Conservation (phyloP, 345 rosid genomes). For the Populus deltoides region DNA sequence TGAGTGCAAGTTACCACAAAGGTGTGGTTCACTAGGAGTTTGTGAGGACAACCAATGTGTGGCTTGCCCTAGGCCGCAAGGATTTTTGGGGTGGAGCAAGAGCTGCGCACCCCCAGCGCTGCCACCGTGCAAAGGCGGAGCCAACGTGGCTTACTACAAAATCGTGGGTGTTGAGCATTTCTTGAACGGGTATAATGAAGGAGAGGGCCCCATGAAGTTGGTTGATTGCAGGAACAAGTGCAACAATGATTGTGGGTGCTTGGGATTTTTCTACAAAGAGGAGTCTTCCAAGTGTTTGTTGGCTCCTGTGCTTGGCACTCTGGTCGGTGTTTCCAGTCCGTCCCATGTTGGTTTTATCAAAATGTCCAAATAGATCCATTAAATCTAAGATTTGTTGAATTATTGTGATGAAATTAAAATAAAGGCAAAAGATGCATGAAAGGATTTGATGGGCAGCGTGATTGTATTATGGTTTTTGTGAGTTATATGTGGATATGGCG, state of each 20-base stretch:
- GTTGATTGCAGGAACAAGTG: slow-evolving; percentile 4
- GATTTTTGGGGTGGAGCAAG: slow-evolving; percentile 15
- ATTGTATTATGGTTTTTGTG: neutral
- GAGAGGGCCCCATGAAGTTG: slow-evolving; percentile 4
- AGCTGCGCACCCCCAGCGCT: neutral
- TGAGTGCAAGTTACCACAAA: neutral
- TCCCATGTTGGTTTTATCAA: slow-evolving; percentile 31
- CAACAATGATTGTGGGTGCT: slow-evolving; percentile 17
- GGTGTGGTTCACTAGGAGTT: neutral
- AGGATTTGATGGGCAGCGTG: neutral
- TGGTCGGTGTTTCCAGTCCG: slow-evolving; percentile 18
- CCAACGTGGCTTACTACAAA: neutral
- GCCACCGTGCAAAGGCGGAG: neutral
- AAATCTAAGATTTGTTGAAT: neutral
- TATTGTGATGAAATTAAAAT: neutral
- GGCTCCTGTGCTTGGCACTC: slow-evolving; percentile 24
- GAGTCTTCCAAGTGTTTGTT: slow-evolving; percentile 30
- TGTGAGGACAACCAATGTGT: slow-evolving; percentile 5
- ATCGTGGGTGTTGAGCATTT: slow-evolving; percentile 5
- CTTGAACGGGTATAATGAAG: slow-evolving; percentile 1
- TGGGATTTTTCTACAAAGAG: slow-evolving; percentile 21
- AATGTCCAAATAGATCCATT: slow-evolving; percentile 1
- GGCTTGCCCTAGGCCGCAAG: slow-evolving; percentile 5
- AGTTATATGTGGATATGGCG: too few relatives aligned
- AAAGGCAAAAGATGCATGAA: neutral